phyloP scores from a whole-genome alignment of 495 filamentous ascomycete genomes.

The Talaromyces stipitatus region DNA sequence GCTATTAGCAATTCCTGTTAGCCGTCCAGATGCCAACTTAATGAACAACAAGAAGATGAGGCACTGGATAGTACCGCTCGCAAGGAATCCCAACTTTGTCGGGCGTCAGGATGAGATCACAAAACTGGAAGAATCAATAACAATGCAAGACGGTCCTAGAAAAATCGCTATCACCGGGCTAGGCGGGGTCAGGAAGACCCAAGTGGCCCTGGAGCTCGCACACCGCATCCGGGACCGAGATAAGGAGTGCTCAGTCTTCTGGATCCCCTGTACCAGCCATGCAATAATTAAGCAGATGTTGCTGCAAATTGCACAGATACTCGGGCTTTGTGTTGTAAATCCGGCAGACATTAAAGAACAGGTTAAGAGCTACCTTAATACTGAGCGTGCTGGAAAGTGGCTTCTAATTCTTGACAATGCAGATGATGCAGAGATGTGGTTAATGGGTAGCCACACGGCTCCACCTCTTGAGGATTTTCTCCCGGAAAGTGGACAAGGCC shows the following conservation, averaged over 20 bases:
- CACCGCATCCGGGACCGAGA: too few species aligned
- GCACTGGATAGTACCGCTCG: not conserved
- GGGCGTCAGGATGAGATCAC: not conserved
- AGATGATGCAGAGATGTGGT: conserved; percentile 28
- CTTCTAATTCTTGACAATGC: conserved; percentile 35
- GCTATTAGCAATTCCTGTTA: not conserved
- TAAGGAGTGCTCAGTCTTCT: too few species aligned
- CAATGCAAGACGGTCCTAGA: conserved; percentile 7
- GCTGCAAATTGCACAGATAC: conserved; percentile 20
- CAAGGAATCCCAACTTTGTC: not conserved
- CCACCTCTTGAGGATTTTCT: conserved; percentile 13
- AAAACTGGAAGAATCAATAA: conserved; percentile 8
- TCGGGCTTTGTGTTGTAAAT: conserved; percentile 14
- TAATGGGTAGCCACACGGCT: not conserved
- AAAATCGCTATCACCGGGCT: conserved; percentile 31
- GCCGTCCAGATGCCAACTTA: not conserved
- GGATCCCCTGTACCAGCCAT: too few species aligned
- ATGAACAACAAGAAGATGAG: not conserved
- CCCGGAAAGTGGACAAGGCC: conserved; percentile 19
- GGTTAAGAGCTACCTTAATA: conserved; percentile 23
- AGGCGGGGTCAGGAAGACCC: too few species aligned
- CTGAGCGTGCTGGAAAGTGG: conserved; percentile 17
- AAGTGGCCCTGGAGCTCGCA: too few species aligned
- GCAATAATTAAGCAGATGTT: conserved; percentile 36
- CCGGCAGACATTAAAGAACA: conserved; percentile 16